phyloP scores from a whole-genome alignment of 192 early-diverging fungal genomes.

The Nowakowskiella sp. region DNA sequence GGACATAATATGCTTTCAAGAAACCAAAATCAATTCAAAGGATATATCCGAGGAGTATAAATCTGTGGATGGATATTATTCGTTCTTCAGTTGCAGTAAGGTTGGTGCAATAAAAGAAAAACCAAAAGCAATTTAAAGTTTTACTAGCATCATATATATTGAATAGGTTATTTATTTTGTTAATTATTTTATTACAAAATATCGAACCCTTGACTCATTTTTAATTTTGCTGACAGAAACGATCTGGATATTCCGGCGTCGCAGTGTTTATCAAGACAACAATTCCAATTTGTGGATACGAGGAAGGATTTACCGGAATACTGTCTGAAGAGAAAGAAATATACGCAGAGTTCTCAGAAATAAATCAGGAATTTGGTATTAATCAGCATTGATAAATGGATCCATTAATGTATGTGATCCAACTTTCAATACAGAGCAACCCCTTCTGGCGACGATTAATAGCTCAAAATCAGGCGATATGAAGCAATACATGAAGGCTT shows the following conservation, averaged over 20 bases:
- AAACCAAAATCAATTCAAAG: constrained; percentile 58
- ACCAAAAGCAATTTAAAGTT: neutral
- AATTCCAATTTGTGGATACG: constrained; percentile 47
- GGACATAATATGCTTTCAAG: constrained; percentile 69
- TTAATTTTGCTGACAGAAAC: constrained; percentile 6
- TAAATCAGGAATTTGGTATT: no score
- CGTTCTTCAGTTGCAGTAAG: constrained; percentile 62
- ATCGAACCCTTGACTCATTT: neutral
- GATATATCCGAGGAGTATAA: constrained; percentile 51
- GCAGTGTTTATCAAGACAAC: constrained; percentile 52
- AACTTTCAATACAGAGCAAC: neutral
- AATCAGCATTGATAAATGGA: no score
- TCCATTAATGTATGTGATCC: no score
- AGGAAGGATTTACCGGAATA: constrained; percentile 62
- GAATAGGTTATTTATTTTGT: neutral
- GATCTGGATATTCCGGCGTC: constrained; percentile 61
- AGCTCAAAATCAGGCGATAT: constrained; percentile 13
- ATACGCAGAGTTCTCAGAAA: no score
- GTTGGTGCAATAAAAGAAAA: constrained; percentile 13
- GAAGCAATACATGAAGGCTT: constrained; percentile 22
- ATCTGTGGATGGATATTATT: constrained; percentile 58
- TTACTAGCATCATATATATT: neutral
- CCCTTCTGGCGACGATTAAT: neutral
- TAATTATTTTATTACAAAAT: neutral
- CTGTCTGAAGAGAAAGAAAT: no score